Evolutionary conservation across 805 yeast species (phyloP), one percentile per base, ranked within the genome.

Genomic region (Kazachstania martiniae): DNA sequence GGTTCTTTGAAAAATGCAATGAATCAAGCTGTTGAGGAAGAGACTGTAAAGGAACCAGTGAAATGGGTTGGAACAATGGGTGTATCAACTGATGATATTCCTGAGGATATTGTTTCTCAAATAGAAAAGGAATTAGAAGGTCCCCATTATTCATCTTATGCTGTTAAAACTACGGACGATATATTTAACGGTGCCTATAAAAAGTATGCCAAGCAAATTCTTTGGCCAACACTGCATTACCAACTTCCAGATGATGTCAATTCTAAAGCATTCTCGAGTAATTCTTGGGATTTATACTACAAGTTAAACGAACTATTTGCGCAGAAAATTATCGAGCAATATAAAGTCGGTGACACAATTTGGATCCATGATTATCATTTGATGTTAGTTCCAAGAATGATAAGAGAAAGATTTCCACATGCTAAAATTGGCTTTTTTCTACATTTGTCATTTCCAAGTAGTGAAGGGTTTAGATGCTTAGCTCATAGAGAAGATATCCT

Each of bases 311-410:
- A 77, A 53, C 54, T 70, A 27, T 69, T 87, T 46, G 96, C 97
- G 0, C 81, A 86, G 33, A 70, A 69, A 42, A 65, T 89, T 27
- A 70, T 81, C 2, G 69, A 67, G 25, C 61, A 63, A 2, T 87
- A 89, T 55, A 72, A 74, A 42, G 68, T 66, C 0, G 85, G 80
- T 26, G 95, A 89, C 52, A 63, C 73, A 25, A 68, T 89, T 37
- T 91, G 97, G 97, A 66, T 89, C 31, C 95, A 89, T 55, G 98
- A 89, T 57, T 89, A 89, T 53, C 97, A 91, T 59, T 62, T 89
- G 38, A 66, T 91, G 60, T 60, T 89, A 28, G 83, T 87, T 2
- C 96, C 97, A 0, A 67, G 67, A 34, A 74, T 89, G 86, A 68
- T 89, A 4, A 68, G 95, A 37, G 66, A 74, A 37, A 60, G 66